Evolutionary conservation across 768 basidiomycete species (phyloP).

Genomic region (Boletus bicolor): DNA sequence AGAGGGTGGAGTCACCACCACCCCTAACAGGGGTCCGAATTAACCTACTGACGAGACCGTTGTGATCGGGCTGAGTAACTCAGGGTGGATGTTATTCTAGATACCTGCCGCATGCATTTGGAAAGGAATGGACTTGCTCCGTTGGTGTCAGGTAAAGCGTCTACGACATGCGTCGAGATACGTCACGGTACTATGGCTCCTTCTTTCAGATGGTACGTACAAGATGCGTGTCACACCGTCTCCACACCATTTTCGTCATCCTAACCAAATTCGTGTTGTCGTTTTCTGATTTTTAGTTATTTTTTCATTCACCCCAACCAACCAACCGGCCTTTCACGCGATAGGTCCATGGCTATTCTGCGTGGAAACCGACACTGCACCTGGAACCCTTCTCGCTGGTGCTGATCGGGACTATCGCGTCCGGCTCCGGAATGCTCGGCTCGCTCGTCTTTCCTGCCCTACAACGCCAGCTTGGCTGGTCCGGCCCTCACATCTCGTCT

Average conservation of each 20-base stretch:
- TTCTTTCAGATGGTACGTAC: constrained; percentile 85
- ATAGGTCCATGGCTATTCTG: constrained; percentile 67
- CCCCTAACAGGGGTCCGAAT: too few species aligned
- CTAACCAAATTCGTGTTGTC: background rate
- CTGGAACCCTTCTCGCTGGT: constrained; percentile 79
- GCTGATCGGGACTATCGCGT: constrained; percentile 70
- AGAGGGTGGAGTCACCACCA: too few species aligned
- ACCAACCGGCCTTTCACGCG: background rate
- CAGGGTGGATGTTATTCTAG: constrained; percentile 81
- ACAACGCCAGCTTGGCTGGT: constrained; percentile 61
- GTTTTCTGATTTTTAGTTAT: background rate
- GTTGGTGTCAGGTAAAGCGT: constrained; percentile 60
- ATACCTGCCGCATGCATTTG: constrained; percentile 49
- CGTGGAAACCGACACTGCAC: constrained; percentile 83
- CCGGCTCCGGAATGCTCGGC: constrained; percentile 78
- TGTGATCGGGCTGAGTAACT: constrained; percentile 79
- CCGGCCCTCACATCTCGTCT: constrained; percentile 64
- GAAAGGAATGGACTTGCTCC: constrained; percentile 36
- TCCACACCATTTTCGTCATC: background rate
- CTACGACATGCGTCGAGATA: constrained; percentile 66
- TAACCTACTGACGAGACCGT: constrained; percentile 25
- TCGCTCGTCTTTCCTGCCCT: constrained; percentile 78
- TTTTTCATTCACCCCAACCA: background rate
- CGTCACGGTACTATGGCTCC: constrained; percentile 83
- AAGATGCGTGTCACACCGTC: constrained; percentile 51